A percentile compares a stretch with the other conserved stretches of the same genome.
These are phyloP conservation scores for Aurinia saxatilis DNA, from an alignment of 345 rosid species.

Conservation along the genomic window DNA sequence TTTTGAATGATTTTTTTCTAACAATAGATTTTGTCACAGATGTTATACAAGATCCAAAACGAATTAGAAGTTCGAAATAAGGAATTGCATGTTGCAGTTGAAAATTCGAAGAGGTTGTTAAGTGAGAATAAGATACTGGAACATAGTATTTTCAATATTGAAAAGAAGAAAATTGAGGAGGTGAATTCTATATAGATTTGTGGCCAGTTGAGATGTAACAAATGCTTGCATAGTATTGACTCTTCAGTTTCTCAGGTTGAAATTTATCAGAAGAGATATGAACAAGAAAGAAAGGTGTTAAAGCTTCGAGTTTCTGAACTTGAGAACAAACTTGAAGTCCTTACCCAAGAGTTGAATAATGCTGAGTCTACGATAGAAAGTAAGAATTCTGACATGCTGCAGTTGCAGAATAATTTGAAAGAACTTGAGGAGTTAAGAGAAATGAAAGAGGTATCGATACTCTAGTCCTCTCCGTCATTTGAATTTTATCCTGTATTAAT, in stretches of 20 bases:
- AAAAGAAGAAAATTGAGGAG: constrained; percentile 69
- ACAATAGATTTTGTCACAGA: constrained; percentile 34
- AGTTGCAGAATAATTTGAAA: constrained; percentile 60
- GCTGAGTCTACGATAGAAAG: constrained; percentile 47
- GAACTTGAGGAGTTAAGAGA: constrained; percentile 89
- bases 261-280: constrained; percentile 43
- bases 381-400: constrained; percentile 44
- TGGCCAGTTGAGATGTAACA: background rate
- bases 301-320: constrained; percentile 59
- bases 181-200: constrained; percentile 24
- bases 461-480: background rate
- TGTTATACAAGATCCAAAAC: constrained; percentile 46
- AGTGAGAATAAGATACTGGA: constrained; percentile 57
- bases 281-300: constrained; percentile 56
- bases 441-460: constrained; percentile 76
- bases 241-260: constrained; percentile 39
- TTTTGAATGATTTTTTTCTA: background rate
- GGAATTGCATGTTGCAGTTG: constrained; percentile 50
- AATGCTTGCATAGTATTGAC: constrained; percentile 4
- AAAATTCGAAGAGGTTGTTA: constrained; percentile 38
- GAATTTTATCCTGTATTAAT: background rate
- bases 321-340: constrained; percentile 53
- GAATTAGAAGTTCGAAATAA: constrained; percentile 57
- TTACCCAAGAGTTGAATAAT: constrained; percentile 42
- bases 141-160: constrained; percentile 50